Base-by-base conservation (phyloP, 2,329 filamentous ascomycete genomes). In the Nothophaeocryptopus gaeumannii region DNA sequence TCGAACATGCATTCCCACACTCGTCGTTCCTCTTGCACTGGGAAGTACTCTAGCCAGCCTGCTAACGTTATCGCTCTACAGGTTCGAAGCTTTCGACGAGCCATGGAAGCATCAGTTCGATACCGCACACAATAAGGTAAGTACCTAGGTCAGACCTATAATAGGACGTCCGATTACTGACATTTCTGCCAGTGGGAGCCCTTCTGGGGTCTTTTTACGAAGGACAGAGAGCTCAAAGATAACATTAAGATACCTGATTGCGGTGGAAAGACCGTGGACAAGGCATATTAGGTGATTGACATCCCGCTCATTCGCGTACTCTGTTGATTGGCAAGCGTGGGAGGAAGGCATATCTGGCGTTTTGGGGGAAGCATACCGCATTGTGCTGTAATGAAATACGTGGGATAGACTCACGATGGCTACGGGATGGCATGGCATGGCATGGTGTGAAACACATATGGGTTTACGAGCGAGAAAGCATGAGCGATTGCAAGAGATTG, bases 41-140 rank as follows among this genome's bases (percentile, higher is more conserved):
- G 20, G 20, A 26, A 26, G 8, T 33, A 42, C 31, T 42, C 4
- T 26, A 26, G 20, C 20, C 20, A 26, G 20, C 20, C 20, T 44
- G 35, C 45, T 52, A 41, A 52, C 50, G 34, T 46, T 34, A 31
- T 49, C 15, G 16, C 15, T n/a, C 16, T 40, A 8, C 42, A 65
- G 81, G 82, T 96, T 97, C 68, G 88, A 91, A 66, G 89, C 90
- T 8, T 97, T 96, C 67, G 92, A 97, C 67, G 92, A 97, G 76
- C 90, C 90, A 2, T 97, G 92, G 92, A 96, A 97, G 74, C 75
- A 86, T 47, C 65, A 70, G 13, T 96, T 84, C 20, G 20, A 26
- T 26, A 26, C 20, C 7, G 20, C 3, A 3, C 20, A 26, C 20
- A 26, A 26, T 26, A 26, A 26, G 20, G 20, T 26, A 26, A 26